Conservation (phyloP, 805 yeast genomes). For the Komagataella phaffii region DNA sequence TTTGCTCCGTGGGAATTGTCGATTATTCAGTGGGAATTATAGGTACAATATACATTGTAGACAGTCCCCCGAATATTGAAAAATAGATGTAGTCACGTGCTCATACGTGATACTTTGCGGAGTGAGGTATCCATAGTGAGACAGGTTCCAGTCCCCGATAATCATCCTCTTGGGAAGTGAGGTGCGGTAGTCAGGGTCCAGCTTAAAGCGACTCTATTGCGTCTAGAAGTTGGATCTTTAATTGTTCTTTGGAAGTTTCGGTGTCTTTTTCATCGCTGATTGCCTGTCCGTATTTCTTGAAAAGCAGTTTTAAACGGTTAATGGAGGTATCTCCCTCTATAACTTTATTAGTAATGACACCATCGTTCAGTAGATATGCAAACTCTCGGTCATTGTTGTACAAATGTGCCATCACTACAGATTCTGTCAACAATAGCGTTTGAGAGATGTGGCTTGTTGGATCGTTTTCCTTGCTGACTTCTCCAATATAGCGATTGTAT, state of each 20-base stretch:
- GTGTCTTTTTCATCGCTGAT: slow-evolving; percentile 8
- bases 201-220: not conserved
- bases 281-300: slow-evolving; percentile 18
- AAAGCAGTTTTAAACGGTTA: slow-evolving; percentile 8
- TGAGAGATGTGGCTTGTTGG: slow-evolving; percentile 1
- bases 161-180: slow-evolving; percentile 2
- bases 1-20: not conserved
- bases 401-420: slow-evolving; percentile 13
- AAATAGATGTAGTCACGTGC: not conserved
- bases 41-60: not conserved
- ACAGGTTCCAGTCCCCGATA: not conserved
- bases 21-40: not conserved
- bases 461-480: slow-evolving; percentile 6
- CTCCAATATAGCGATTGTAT: slow-evolving; percentile 15
- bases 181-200: slow-evolving; percentile 1
- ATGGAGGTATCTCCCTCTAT: slow-evolving; percentile 11
- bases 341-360: slow-evolving; percentile 13
- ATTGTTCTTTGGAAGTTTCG: slow-evolving; percentile 3
- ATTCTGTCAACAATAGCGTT: slow-evolving; percentile 7
- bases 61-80: not conserved
- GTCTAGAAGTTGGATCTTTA: not conserved
- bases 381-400: slow-evolving; percentile 15
- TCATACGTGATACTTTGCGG: not conserved
- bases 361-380: slow-evolving; percentile 17
- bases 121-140: slow-evolving; percentile 3